phyloP scores from a whole-genome alignment of 192 early-diverging fungal species.

The Backusella westeae region DNA sequence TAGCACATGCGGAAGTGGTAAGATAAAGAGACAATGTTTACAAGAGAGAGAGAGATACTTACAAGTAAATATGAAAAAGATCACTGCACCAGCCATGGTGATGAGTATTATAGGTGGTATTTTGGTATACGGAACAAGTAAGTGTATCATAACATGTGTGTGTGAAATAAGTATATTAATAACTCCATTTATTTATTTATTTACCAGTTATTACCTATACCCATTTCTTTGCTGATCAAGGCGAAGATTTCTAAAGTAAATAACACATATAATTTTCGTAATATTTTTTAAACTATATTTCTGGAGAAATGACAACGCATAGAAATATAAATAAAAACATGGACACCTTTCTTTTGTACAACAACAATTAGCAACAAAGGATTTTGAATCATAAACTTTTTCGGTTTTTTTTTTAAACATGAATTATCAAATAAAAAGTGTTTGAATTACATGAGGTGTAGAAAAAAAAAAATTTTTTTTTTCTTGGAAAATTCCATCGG shows the following conservation, averaged over 20 bases:
- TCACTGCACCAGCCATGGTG: conserved; percentile 80
- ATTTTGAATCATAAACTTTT: background rate
- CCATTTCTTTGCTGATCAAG: conserved; percentile 51
- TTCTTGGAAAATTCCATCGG: background rate
- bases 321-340: background rate
- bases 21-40: conserved; percentile 12
- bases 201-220: conserved; percentile 54
- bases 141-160: conserved; percentile 11
- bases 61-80: conserved; percentile 40
- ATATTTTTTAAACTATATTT: background rate
- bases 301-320: background rate
- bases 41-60: background rate
- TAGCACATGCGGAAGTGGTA: conserved; percentile 80
- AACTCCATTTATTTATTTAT: background rate
- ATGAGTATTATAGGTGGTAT: conserved; percentile 91
- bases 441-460: no score
- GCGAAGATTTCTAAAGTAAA: conserved; percentile 50
- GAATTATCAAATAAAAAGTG: no score
- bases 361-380: background rate
- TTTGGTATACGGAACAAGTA: conserved; percentile 91
- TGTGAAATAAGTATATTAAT: background rate
- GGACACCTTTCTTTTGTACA: background rate
- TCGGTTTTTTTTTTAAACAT: no score
- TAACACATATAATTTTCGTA: background rate
- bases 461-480: background rate